Base-by-base conservation (phyloP, 805 yeast species). In the Teunomyces gatunensis region DNA sequence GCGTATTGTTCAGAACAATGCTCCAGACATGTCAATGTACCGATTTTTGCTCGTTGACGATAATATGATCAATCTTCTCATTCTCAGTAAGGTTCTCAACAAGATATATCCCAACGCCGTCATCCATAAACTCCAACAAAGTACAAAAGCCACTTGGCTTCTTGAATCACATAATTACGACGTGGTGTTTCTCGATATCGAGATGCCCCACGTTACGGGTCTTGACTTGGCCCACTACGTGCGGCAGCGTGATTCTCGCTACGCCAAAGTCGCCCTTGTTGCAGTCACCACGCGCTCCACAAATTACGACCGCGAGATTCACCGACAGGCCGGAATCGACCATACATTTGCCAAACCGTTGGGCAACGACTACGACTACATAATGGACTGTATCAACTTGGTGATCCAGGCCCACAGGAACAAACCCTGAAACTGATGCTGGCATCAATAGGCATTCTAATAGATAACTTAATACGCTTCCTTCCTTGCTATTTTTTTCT, bases 151-250 rank as follows among this genome's bases (percentile, higher is more conserved):
- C 7, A 46, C 60, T 45, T 47, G 53, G 12, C 32, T 53, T 10
- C 46, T 67, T 2, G 40, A 49, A 11, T 39, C 47, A 1, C 48
- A 52, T 25, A 33, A 39, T 13, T 68, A 57, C 44, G 71, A 71
- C 47, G 54, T 67, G 28, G 59, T 71, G 6, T 74, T 73, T 45
- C 57, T 73, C 35, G 78, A 74, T 52, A 74, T 74, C 28, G 78
- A 74, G 49, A 74, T 74, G 78, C 78, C 78, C 4, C 55, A 53
- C 10, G 59, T 73, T 15, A 57, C 68, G 15, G 78, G 78, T 10
- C 57, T 69, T 5, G 73, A 72, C 17, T 59, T 74, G 18, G 67
- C 74, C n/a, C 40, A 39, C 20, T 20, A 27, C 35, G 42, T 52
- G 47, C 44, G 55, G 18, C 37, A 39, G 12, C 39, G 39, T 13